Base-by-base conservation (phyloP, 1,284 basidiomycete species). In the Anthracocystis walkeri region DNA sequence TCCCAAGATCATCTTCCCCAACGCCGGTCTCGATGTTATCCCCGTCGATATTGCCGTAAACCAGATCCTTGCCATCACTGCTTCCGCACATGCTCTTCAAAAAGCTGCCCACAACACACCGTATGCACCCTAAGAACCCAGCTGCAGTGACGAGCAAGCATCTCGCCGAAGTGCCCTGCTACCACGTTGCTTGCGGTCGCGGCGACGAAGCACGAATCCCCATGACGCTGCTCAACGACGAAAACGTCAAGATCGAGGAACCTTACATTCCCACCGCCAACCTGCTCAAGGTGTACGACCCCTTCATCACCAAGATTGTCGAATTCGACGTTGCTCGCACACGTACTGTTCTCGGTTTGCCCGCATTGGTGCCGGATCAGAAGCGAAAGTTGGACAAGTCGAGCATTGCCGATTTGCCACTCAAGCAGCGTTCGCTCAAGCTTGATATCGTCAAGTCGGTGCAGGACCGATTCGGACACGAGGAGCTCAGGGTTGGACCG, bases 11-110 rank as follows among this genome's bases (percentile, higher is more conserved):
- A 53, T 76, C 48, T 71, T 64, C 54, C 65, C 66, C 33, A 66
- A 66, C 52, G 55, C 69, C 14, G 68, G 68, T 50, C 69, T 76
- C 38, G 73, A 76, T 40, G 73, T 76, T 2, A 68, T 76, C 27
- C 73, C 73, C 6, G 65, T 76, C 53, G 73, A 76, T 40, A 56
- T 76, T 33, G 69, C 73, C 0, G 69, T 73, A 52, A 76, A 76
- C 54, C 73, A 76, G 49, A 73, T 76, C 29, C 56, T 76, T 7
- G 68, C 73, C 31, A 64, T 76, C 56, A 68, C 73, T 3, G 73
- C 73, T 6, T 71, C 73, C 5, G 64, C 70, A 21, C 70, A 73
- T 42, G 64, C 70, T 6, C 57, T 73, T 1, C 70, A 73, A 20
- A n/a, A 66, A 73, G 49, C 64, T 73, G 18, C 60, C 70, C 27